These are phyloP conservation scores for Agrocybe pediades DNA, from an alignment of 768 basidiomycete genomes.

Conservation along the genomic window DNA sequence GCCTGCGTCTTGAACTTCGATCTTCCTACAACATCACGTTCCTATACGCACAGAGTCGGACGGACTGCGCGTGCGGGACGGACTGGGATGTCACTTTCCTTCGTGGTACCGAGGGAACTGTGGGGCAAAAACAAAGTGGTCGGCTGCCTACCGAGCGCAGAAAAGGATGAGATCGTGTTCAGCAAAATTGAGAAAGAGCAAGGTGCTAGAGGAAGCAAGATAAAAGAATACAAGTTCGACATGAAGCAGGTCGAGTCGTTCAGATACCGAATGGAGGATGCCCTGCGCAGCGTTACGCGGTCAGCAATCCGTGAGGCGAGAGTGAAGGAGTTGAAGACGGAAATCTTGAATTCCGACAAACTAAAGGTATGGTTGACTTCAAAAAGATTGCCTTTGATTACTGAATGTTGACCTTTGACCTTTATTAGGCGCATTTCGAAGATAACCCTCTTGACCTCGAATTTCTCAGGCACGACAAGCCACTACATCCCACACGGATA, in stretches of 20 bases:
- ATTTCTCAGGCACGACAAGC: constrained; percentile 91
- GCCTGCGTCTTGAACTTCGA: constrained; percentile 99
- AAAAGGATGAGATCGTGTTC: constrained; percentile 78
- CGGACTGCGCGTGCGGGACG: constrained; percentile 96
- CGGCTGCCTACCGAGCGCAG: constrained; percentile 65
- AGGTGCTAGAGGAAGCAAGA: constrained; percentile 53
- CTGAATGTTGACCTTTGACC: not conserved
- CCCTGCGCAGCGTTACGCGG: constrained; percentile 83
- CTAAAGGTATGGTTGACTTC: constrained; percentile 67
- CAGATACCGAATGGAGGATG: constrained; percentile 98
- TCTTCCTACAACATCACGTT: constrained; percentile 81
- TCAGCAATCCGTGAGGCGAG: constrained; percentile 88
- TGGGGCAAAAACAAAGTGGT: constrained; percentile 80
- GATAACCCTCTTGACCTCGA: constrained; percentile 95
- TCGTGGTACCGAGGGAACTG: constrained; percentile 69
- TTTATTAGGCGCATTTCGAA: constrained; percentile 90
- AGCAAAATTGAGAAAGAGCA: constrained; percentile 78
- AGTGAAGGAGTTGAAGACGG: constrained; percentile 90
- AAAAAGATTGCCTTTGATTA: not conserved
- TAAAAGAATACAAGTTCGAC: constrained; percentile 93
- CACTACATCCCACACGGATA: constrained; percentile 85
- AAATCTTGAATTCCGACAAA: constrained; percentile 94
- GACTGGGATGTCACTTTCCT: constrained; percentile 89
- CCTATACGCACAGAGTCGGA: constrained; percentile 95
- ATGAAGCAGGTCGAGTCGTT: constrained; percentile 97